Evolutionary conservation across 805 yeast species (phyloP), one percentile per base, ranked within the genome.

Genomic region (Novakomyces olei): DNA sequence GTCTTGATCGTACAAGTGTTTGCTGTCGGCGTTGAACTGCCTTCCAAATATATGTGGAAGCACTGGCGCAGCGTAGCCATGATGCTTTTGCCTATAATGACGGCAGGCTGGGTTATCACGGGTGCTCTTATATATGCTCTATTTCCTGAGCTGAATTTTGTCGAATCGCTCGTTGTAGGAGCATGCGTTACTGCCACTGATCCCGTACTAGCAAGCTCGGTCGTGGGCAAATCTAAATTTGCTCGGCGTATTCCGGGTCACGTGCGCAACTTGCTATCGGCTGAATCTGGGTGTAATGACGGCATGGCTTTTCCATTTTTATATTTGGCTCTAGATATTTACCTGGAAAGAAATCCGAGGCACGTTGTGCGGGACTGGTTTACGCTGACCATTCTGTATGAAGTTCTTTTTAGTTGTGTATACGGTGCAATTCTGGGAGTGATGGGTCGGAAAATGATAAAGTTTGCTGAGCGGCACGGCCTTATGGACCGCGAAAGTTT

Each of bases 291-390:
- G 3, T 76, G 92, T 49, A 81, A 81, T 51, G 95, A 81, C 47
- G 95, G 95, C 28, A 74, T 81, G 88, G 94, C 94, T 0, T 81
- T 78, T 47, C 95, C 95, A 0, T 81, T 81, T 47, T 76, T 78
- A 17, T 61, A 54, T 51, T 47, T 83, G 27, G 69, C 88, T 2
- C 54, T 79, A 39, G 65, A 73, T 46, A 48, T 80, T 30, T 65
- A 81, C 33, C 49, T 68, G n/a, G 61, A 63, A 19, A 76, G 76
- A 3, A 53, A 76, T 34, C 67, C 71, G 2, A 64, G 69, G 3
- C 69, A 66, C 39, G 76, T 81, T 37, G 65, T 80, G 19, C 70
- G 72, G 45, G 74, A 81, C 40, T 81, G 92, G 85, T 60, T 81
- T 36, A 57, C 71, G 36, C 54, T 76, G 19, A 76, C 91, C 3